phyloP scores from a whole-genome alignment of 1,284 basidiomycete species.

The Apiotrichum veenhuisii region DNA sequence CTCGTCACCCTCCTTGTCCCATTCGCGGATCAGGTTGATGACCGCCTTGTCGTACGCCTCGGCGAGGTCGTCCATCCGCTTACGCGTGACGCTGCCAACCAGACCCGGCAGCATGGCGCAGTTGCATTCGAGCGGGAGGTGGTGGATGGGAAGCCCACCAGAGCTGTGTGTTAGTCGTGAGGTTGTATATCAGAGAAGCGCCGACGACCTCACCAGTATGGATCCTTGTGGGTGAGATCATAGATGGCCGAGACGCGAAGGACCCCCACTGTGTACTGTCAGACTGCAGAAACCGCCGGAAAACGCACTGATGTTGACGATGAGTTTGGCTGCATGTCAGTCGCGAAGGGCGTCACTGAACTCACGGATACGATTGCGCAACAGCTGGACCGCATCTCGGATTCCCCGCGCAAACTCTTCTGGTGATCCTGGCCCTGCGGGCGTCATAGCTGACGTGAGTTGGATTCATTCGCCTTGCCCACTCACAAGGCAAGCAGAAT shows the following conservation, averaged over 20 bases:
- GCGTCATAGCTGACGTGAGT: constrained; percentile 25
- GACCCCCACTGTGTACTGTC: constrained; percentile 33
- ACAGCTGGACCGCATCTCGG: constrained; percentile 36
- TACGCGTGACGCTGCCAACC: constrained; percentile 41
- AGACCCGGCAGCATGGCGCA: constrained; percentile 45
- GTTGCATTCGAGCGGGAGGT: constrained; percentile 41
- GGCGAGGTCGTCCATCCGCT: constrained; percentile 45
- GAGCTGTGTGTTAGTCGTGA: constrained; percentile 11
- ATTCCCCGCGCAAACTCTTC: constrained; percentile 42
- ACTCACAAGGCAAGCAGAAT: constrained; percentile 43
- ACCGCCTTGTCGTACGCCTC: constrained; percentile 45
- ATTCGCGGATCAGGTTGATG: constrained; percentile 35
- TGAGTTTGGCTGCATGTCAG: constrained; percentile 29
- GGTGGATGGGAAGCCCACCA: constrained; percentile 31
- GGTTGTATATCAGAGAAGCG: not conserved
- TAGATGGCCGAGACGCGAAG: constrained; percentile 47
- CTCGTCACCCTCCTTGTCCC: constrained; percentile 33
- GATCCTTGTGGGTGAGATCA: constrained; percentile 36
- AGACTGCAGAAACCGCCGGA: not conserved
- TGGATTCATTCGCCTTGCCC: not conserved
- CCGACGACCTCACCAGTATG: constrained; percentile 41
- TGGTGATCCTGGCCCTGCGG: constrained; percentile 32
- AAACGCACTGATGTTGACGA: constrained; percentile 38
- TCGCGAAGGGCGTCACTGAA: not conserved
- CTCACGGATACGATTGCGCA: constrained; percentile 44